phyloP scores from a whole-genome alignment of 2,329 filamentous ascomycete genomes.

The Hypoxylon sp. region DNA sequence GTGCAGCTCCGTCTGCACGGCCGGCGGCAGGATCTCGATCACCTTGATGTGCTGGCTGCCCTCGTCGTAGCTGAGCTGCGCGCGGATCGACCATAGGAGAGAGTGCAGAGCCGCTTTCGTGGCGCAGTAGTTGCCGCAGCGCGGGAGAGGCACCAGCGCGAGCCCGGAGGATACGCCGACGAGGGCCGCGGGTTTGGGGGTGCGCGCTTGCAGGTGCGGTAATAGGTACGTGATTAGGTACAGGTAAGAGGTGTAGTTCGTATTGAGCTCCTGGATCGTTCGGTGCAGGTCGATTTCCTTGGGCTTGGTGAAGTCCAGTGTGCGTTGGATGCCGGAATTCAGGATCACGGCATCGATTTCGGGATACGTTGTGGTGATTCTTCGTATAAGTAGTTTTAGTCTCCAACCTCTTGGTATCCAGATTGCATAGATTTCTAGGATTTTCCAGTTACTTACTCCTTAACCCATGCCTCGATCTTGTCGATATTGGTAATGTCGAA shows the following conservation, averaged over 20 bases:
- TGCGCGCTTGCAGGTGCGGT: constrained; percentile 58
- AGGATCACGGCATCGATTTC: constrained; percentile 70
- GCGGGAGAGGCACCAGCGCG: constrained; percentile 62
- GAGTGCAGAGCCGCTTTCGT: constrained; percentile 68
- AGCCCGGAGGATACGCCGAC: constrained; percentile 61
- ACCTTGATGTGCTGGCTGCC: constrained; percentile 56
- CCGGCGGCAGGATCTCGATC: constrained; percentile 65
- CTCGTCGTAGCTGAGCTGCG: constrained; percentile 56
- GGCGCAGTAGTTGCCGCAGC: constrained; percentile 66
- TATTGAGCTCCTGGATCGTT: constrained; percentile 61
- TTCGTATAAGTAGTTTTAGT: constrained; percentile 33
- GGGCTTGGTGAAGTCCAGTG: constrained; percentile 63
- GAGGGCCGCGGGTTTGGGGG: constrained; percentile 48
- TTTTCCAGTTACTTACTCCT: constrained; percentile 51
- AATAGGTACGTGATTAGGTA: constrained; percentile 63
- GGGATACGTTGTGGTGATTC: constrained; percentile 59
- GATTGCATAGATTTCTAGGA: not conserved
- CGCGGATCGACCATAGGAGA: constrained; percentile 62
- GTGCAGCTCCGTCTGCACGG: constrained; percentile 66
- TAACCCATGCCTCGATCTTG: constrained; percentile 59
- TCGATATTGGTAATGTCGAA: constrained; percentile 63
- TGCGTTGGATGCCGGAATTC: constrained; percentile 70
- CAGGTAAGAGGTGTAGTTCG: constrained; percentile 65
- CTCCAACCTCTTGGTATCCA: not conserved
- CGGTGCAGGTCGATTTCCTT: constrained; percentile 53